Evolutionary conservation across 495 filamentous ascomycete genomes (phyloP).

Genomic region (Xylaria intraflava): DNA sequence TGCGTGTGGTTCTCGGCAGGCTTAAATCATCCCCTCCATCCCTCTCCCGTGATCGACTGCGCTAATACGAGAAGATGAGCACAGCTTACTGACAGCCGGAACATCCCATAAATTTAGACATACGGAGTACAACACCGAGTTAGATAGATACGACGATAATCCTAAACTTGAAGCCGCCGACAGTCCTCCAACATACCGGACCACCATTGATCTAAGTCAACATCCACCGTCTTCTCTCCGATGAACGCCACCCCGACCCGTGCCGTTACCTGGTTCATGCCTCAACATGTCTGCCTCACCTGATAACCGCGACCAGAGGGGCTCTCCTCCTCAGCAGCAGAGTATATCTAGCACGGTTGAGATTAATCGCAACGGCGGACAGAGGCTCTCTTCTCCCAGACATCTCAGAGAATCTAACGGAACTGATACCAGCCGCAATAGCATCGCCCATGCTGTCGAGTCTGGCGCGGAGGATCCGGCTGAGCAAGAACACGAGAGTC

Average conservation of each 20-base stretch:
- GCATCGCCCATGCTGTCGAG: not conserved
- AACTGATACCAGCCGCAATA: not conserved
- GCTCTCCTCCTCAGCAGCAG: not conserved
- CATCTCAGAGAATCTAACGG: not conserved
- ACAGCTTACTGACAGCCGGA: not conserved
- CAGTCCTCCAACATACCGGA: not conserved
- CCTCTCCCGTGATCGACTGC: not conserved
- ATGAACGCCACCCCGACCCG: not conserved
- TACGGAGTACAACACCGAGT: not conserved
- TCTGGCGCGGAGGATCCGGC: not conserved
- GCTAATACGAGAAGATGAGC: not conserved
- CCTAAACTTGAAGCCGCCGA: not conserved
- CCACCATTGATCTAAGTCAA: not conserved
- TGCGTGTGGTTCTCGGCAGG: not conserved
- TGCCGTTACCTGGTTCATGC: slow-evolving; percentile 1
- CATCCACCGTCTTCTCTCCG: not conserved
- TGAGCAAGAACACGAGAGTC: not conserved
- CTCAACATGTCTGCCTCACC: slow-evolving; percentile 7
- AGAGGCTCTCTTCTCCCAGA: no score
- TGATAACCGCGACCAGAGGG: not conserved
- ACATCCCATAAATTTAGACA: not conserved
- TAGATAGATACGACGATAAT: not conserved
- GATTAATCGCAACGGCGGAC: no score
- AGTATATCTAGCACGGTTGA: not conserved
- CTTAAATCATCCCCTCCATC: not conserved